These are phyloP conservation scores for Beta corolliflora DNA, from an alignment of 179 eudicot species.

Conservation along the genomic window DNA sequence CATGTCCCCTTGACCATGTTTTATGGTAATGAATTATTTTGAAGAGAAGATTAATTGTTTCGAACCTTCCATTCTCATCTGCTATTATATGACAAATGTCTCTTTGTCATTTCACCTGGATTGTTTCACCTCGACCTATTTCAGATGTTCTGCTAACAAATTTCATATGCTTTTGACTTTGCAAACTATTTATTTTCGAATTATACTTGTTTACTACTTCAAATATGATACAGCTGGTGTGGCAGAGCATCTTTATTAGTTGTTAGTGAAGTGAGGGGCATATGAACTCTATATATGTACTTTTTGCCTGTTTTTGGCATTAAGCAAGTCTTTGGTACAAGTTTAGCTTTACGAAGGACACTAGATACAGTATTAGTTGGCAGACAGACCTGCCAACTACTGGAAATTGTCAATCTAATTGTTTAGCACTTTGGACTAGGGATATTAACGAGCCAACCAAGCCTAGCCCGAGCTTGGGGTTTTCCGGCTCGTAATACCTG, in stretches of 20 bases:
- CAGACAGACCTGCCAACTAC: conserved; percentile 2
- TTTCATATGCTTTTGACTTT: neutral
- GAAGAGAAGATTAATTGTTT: neutral
- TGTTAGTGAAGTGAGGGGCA: neutral
- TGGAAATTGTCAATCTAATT: neutral
- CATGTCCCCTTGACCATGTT: neutral
- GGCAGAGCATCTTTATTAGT: neutral
- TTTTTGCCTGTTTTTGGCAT: neutral
- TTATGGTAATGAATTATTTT: neutral
- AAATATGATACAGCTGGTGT: neutral
- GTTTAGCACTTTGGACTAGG: neutral
- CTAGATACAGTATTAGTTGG: neutral
- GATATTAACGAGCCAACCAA: no score
- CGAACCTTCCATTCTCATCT: neutral
- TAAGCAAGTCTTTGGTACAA: neutral
- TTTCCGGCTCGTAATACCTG: no score
- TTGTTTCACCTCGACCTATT: neutral
- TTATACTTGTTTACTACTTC: neutral
- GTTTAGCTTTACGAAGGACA: neutral
- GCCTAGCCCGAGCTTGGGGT: no score
- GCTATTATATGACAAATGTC: neutral
- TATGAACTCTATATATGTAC: neutral
- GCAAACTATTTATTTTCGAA: neutral
- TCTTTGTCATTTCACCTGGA: neutral
- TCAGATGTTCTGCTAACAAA: neutral